Base-by-base conservation (phyloP, 2,329 filamentous ascomycete species). In the Aspergillus fructus region DNA sequence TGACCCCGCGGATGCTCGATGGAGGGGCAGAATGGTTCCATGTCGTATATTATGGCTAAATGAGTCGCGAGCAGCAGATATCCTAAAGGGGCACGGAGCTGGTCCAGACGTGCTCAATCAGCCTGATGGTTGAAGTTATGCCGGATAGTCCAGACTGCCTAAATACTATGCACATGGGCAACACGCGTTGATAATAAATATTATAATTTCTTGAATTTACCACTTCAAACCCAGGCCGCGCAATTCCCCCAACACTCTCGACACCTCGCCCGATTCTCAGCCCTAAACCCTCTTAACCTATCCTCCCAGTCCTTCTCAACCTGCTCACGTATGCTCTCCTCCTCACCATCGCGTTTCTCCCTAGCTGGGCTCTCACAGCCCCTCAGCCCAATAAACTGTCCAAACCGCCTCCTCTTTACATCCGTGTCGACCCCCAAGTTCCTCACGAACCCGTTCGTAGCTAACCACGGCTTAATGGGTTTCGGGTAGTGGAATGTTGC, bases 381-480 rank as follows among this genome's bases (percentile, higher is more conserved):
- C 37, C 63, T 52, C 19, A 79, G 58, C 12, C 77, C 77, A 56
- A 79, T 76, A 59, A 79, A 79, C 6, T 69, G 61, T 1, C 77
- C 77, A 43, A 77, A 76, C n/a, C 76, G 62, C 2, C 72, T 58
- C 7, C 76, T 59, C 63, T 78, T 78, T 0, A 68, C 74, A 12
- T 72, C 64, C 3, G 78, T 54, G 53, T 70, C 68, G 2, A 74
- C 62, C 2, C 55, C 41, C 1, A 23, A 6, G 45, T 68, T 67
- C 1, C 55, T 41, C 0, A 54, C 23, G 21, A 46, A 23, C 15
- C 51, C 51, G 23, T 41, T 40, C 1, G 63, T 64, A 0, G 67
- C 69, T 3, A 75, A 48, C 72, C 74, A 73, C 6, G 70, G 59
- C 5, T 60, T 60, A 1, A 74, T 65, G 0, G 39, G 58, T 8